These are phyloP conservation scores for Diplodia intermedia DNA, from an alignment of 2,329 filamentous ascomycete species.

Conservation along the genomic window DNA sequence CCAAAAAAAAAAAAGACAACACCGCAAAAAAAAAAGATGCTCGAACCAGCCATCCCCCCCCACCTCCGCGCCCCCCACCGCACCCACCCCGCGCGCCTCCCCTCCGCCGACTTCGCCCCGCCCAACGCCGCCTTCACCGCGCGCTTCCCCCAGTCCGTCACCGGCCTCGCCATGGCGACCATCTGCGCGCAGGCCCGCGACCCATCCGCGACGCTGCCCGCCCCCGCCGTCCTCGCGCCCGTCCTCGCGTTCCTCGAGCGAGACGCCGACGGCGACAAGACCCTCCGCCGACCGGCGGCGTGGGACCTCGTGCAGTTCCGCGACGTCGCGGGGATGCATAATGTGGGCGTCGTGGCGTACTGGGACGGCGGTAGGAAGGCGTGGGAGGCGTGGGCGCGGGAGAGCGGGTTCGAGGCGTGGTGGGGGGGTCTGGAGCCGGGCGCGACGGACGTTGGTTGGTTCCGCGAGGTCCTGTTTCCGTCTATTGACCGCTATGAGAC, in stretches of 20 bases:
- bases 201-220: neutral
- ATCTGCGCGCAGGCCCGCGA: conserved; percentile 44
- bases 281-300: no score
- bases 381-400: neutral
- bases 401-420: neutral
- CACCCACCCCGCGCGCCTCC: conserved; percentile 37
- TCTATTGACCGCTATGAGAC: conserved; percentile 55
- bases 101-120: conserved; percentile 39
- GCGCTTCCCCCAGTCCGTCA: conserved; percentile 43
- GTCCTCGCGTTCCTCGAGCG: conserved; percentile 34
- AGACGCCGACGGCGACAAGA: no score
- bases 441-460: conserved; percentile 48
- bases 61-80: conserved; percentile 36
- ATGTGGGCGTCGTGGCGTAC: conserved; percentile 6
- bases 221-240: conserved; percentile 22
- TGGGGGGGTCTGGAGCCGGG: conserved; percentile 34
- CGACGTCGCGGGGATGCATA: neutral
- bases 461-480: conserved; percentile 53
- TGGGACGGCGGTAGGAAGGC: neutral
- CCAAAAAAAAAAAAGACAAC: neutral
- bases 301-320: neutral
- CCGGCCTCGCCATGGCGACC: conserved; percentile 46
- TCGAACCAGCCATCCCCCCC: conserved; percentile 40
- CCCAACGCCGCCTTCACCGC: conserved; percentile 45
- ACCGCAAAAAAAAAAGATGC: neutral